These are phyloP conservation scores for Kingdonia uniflora DNA, from an alignment of 164 flowering plant genomes.

Conservation along the genomic window DNA sequence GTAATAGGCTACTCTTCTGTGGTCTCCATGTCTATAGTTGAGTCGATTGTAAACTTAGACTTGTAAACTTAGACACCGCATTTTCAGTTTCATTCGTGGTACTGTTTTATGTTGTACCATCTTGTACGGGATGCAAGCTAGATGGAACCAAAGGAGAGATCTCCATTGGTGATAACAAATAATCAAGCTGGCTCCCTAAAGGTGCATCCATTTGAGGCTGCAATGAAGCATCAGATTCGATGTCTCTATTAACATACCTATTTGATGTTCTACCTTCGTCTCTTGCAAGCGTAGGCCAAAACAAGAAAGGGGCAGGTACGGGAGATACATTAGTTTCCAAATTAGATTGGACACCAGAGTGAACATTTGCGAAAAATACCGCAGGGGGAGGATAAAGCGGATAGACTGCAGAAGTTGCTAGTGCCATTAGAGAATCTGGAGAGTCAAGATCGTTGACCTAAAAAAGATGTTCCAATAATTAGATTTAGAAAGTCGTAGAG, in stretches of 20 bases:
- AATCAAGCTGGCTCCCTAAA: slow-evolving; percentile 49
- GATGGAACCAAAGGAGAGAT: slow-evolving; percentile 19
- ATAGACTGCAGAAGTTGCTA: slow-evolving; percentile 76
- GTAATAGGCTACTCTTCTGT: slow-evolving; percentile 27
- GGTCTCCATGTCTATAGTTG: slow-evolving; percentile 40
- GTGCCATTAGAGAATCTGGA: slow-evolving; percentile 74
- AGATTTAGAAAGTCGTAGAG: slow-evolving; percentile 7
- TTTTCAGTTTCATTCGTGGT: slow-evolving; percentile 27
- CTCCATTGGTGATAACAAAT: slow-evolving; percentile 50
- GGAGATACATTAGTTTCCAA: slow-evolving; percentile 38
- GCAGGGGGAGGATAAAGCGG: slow-evolving; percentile 81
- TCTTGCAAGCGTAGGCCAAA: slow-evolving; percentile 52
- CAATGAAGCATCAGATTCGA: slow-evolving; percentile 39
- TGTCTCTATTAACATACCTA: slow-evolving; percentile 26
- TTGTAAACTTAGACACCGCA: slow-evolving; percentile 28
- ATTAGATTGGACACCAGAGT: slow-evolving; percentile 29
- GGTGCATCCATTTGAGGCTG: slow-evolving; percentile 45
- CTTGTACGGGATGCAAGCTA: slow-evolving; percentile 27
- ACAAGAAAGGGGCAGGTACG: slow-evolving; percentile 44
- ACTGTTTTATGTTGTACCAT: slow-evolving; percentile 26
- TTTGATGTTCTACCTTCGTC: slow-evolving; percentile 32
- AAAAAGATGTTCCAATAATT: slow-evolving; percentile 12
- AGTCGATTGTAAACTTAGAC: slow-evolving; percentile 30
- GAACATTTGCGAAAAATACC: slow-evolving; percentile 61
- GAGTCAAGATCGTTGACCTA: slow-evolving; percentile 92